Evolutionary conservation across 139 green algal genomes (phyloP), one percentile per base, ranked within the genome.

Genomic region (Trebouxia sp.): DNA sequence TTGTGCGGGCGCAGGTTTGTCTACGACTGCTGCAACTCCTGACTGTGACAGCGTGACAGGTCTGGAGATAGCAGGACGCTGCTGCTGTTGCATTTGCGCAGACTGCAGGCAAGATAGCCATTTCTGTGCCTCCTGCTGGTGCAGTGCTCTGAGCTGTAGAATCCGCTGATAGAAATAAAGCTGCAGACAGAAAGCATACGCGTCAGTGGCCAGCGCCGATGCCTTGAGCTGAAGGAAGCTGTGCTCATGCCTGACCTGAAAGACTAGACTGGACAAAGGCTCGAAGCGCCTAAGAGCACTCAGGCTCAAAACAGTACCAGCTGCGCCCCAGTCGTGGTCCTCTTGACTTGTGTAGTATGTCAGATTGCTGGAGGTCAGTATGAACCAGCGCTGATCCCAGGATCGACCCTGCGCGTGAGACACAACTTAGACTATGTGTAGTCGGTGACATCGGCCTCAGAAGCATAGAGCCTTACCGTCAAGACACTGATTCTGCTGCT

Each of bases 161-260:
- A 72, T 45, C 20, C 62, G 37, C 62, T 72, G 62, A 37, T 72
- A 72, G 62, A 72, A 72, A 22, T 72, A 72, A 11, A 72, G 35
- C 62, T 72, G 62, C 62, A 72, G 15, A n/a, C n/a, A n/a, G n/a
- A n/a, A n/a, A n/a, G n/a, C n/a, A n/a, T n/a, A n/a, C n/a, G n/a
- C n/a, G n/a, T n/a, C n/a, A n/a, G n/a, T n/a, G n/a, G n/a, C n/a
- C n/a, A n/a, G n/a, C n/a, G n/a, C n/a, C n/a, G n/a, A n/a, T n/a
- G n/a, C n/a, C n/a, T n/a, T n/a, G n/a, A n/a, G n/a, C n/a, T n/a
- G n/a, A n/a, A n/a, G n/a, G n/a, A n/a, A n/a, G n/a, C n/a, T n/a
- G n/a, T n/a, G n/a, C n/a, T n/a, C n/a, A n/a, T n/a, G n/a, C n/a
- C n/a, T n/a, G n/a, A 72, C 62, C 62, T 72, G 62, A 41, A 72